A percentile compares a stretch with the other conserved stretches of the same genome.
phyloP scores from a whole-genome alignment of 2,329 filamentous ascomycete species.

The Colletotrichum higginsianum region DNA sequence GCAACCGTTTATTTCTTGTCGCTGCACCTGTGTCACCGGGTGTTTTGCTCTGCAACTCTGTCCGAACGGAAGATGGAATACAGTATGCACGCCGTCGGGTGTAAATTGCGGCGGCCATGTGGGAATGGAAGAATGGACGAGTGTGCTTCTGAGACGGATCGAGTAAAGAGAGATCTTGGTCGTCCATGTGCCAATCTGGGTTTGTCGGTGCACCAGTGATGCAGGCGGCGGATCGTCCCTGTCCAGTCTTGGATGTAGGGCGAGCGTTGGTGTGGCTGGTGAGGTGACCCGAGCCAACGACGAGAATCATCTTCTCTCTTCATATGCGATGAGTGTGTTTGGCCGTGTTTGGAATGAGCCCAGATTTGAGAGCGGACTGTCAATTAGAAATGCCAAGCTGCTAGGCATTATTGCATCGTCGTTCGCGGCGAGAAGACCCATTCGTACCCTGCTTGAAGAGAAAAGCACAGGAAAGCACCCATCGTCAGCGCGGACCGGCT shows the following conservation, averaged over 20 bases:
- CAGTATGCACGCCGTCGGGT: neutral
- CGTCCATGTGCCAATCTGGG: too few species aligned
- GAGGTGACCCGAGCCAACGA: too few species aligned
- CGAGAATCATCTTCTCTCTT: too few species aligned
- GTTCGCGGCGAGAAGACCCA: neutral
- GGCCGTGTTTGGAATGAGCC: too few species aligned
- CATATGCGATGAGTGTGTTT: too few species aligned
- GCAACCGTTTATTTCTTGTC: slow-evolving; percentile 23
- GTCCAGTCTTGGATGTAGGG: too few species aligned
- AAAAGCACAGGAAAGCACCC: slow-evolving; percentile 8
- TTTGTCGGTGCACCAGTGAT: too few species aligned
- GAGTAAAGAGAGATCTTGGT: too few species aligned
- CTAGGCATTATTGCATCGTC: neutral
- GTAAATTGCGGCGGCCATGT: neutral
- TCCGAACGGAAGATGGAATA: neutral
- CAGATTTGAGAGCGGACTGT: neutral
- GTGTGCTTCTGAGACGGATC: neutral
- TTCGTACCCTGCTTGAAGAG: slow-evolving; percentile 7
- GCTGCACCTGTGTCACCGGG: slow-evolving; percentile 10
- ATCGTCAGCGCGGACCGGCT: neutral
- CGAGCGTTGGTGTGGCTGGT: too few species aligned
- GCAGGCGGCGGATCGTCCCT: too few species aligned
- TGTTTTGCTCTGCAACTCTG: slow-evolving; percentile 30
- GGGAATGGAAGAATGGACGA: neutral
- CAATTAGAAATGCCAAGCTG: neutral